Conservation (phyloP, 352 stramenopile species). For the Globisporangium iwayamae region DNA sequence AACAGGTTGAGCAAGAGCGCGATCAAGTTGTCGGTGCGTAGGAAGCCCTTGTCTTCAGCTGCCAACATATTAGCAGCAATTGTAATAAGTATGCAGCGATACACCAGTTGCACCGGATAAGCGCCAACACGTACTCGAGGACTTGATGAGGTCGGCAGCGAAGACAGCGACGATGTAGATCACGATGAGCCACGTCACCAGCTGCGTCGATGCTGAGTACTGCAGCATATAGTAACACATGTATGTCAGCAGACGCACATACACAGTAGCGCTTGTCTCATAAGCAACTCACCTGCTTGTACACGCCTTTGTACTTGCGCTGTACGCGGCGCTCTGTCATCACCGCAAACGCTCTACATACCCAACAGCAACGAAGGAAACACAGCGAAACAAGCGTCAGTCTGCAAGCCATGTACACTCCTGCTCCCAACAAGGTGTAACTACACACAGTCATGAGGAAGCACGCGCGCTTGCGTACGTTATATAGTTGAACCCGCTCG, state of each 20-base stretch:
- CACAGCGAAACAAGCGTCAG: not conserved
- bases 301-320: constrained; percentile 53
- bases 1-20: constrained; percentile 16
- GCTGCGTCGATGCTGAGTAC: constrained; percentile 48
- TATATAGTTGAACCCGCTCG: constrained; percentile 5
- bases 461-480: constrained; percentile 1
- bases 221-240: constrained; percentile 1
- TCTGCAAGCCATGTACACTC: not conserved
- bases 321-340: constrained; percentile 57
- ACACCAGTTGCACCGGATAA: not conserved
- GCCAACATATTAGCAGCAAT: not conserved
- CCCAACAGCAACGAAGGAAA: not conserved
- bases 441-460: not conserved
- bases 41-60: constrained; percentile 11
- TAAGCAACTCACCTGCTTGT: constrained; percentile 32
- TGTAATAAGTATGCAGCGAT: not conserved
- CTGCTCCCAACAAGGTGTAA: not conserved
- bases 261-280: not conserved
- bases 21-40: constrained; percentile 13
- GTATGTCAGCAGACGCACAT: not conserved
- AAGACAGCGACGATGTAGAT: constrained; percentile 54
- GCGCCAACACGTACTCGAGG: constrained; percentile 5
- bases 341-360: constrained; percentile 31
- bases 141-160: constrained; percentile 19
- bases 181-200: constrained; percentile 52